Evolutionary conservation across 1,284 basidiomycete species (phyloP).

Genomic region (Earliella scabrosa): DNA sequence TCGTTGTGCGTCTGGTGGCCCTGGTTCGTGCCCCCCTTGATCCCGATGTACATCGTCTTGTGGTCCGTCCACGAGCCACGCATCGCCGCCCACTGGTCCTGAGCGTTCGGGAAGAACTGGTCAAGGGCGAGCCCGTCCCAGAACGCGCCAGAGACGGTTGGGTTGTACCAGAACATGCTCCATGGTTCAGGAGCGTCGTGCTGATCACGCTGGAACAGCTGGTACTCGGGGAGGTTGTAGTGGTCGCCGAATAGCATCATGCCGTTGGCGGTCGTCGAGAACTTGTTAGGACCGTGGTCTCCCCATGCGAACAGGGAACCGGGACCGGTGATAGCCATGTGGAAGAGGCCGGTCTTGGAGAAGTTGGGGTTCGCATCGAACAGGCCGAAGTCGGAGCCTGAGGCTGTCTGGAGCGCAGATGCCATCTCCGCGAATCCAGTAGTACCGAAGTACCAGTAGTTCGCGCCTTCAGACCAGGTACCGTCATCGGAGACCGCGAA

Average conservation of each 20-base stretch:
- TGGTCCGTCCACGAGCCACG: conserved; percentile 92
- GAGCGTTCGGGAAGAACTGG: conserved; percentile 72
- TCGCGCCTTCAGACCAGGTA: conserved; percentile 94
- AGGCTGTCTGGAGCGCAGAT: conserved; percentile 83
- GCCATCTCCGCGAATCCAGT: conserved; percentile 94
- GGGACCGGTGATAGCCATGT: conserved; percentile 88
- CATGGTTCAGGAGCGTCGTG: conserved; percentile 87
- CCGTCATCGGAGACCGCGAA: conserved; percentile 73
- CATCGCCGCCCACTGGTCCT: conserved; percentile 90
- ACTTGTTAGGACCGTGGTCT: conserved; percentile 97
- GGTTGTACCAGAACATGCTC: conserved; percentile 98
- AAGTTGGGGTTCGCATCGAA: conserved; percentile 73
- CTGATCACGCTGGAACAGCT: conserved; percentile 93
- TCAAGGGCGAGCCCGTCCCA: conserved; percentile 90
- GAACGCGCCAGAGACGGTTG: conserved; percentile 83
- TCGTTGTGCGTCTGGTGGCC: conserved; percentile 94
- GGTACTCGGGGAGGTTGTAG: conserved; percentile 74
- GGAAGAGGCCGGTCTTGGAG: conserved; percentile 81
- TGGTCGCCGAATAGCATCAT: conserved; percentile 75
- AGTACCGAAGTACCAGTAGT: conserved; percentile 97
- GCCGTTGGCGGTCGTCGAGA: conserved; percentile 78
- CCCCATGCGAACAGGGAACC: conserved; percentile 92
- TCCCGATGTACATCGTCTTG: conserved; percentile 82
- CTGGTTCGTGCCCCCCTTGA: conserved; percentile 83
- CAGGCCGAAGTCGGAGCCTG: conserved; percentile 83